Percentiles rank a stretch among this genome's conserved stretches.
These are phyloP conservation scores for Pelargonium citronellum DNA, from an alignment of 441 rosid genomes.

Conservation along the genomic window DNA sequence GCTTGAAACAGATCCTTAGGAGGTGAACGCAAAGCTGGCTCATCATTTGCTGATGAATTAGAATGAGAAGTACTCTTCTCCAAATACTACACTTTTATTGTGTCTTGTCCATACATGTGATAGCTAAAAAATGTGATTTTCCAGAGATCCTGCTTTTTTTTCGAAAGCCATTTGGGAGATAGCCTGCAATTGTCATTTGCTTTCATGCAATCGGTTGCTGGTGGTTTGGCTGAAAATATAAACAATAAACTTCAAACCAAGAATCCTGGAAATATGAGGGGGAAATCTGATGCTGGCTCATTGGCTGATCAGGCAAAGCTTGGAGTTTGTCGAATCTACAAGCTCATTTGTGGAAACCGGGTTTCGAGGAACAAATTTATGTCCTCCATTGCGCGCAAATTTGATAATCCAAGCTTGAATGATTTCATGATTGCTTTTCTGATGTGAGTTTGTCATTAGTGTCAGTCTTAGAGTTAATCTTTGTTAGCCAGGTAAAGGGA, in stretches of 20 bases:
- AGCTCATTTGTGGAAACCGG: constrained; percentile 90
- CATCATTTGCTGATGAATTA: constrained; percentile 97
- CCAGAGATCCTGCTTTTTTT: constrained; percentile 94
- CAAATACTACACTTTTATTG: constrained; percentile 3
- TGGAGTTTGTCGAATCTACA: constrained; percentile 95
- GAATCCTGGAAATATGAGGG: constrained; percentile 52
- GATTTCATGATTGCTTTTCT: constrained; percentile 61
- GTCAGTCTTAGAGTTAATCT: constrained; percentile 13
- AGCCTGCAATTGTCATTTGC: constrained; percentile 91
- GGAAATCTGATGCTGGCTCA: constrained; percentile 59
- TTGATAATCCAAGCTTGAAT: constrained; percentile 71
- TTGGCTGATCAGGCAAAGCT: constrained; percentile 86
- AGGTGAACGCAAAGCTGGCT: constrained; percentile 86
- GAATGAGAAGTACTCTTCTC: constrained; percentile 84
- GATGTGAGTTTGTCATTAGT: constrained; percentile 51
- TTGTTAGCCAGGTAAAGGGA: constrained; percentile 14
- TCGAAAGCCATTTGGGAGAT: constrained; percentile 96
- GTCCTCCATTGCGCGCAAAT: constrained; percentile 96
- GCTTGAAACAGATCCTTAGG: constrained; percentile 95
- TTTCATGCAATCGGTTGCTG: constrained; percentile 61
- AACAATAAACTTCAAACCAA: constrained; percentile 52
- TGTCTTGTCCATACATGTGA: neutral
- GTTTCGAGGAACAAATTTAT: constrained; percentile 90
- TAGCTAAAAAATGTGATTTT: constrained; percentile 27
- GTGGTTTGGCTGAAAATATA: constrained; percentile 35